Evolutionary conservation across 2,329 filamentous ascomycete species (phyloP), one percentile per base, ranked within the genome.

Genomic region (Exophiala oligosperma): DNA sequence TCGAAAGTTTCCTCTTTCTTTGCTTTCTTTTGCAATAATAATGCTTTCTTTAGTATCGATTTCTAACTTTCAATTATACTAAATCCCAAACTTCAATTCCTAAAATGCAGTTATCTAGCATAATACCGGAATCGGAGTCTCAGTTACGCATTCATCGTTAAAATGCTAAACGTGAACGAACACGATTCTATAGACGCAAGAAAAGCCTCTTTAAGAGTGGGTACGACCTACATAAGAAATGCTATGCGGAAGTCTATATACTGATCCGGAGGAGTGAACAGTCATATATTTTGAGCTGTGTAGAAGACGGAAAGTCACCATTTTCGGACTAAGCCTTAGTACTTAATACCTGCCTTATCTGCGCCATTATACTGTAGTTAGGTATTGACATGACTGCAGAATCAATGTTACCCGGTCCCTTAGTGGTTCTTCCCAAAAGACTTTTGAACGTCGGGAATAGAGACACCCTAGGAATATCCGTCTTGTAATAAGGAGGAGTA

Each of bases 81-180:
- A 24, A 4, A 17, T 3, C 17, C 38, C 38, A 43, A 11, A 7
- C 21, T 12, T 24, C 9, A 46, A 21, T 46, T 12, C 21, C 43
- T 46, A 46, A n/a, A 46, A 41, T 26, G 43, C 43, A 21, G 14
- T 46, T 46, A 46, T 46, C 43, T 46, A 12, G 21, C 14, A 26
- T 46, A 24, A 5, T 24, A n/a, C 21, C 43, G 14, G 43, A 46
- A 46, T 46, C 21, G 21, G 43, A 46, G 43, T 46, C 43, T 46
- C 14, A n/a, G 43, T 46, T 46, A 24, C 14, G 14, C 21, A 17
- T 46, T 46, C 43, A 46, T 23, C 43, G 43, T 46, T n/a, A 46
- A 46, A 46, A 46, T 46, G 43, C 43, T 7, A 46, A 24, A 46
- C 43, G 43, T 17, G 43, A 46, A 46, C 43, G 43, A 46, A 46